A percentile compares a stretch with the other conserved stretches of the same genome.
These are phyloP conservation scores for Phaeotremella skinneri DNA, from an alignment of 768 basidiomycete genomes.

Conservation along the genomic window DNA sequence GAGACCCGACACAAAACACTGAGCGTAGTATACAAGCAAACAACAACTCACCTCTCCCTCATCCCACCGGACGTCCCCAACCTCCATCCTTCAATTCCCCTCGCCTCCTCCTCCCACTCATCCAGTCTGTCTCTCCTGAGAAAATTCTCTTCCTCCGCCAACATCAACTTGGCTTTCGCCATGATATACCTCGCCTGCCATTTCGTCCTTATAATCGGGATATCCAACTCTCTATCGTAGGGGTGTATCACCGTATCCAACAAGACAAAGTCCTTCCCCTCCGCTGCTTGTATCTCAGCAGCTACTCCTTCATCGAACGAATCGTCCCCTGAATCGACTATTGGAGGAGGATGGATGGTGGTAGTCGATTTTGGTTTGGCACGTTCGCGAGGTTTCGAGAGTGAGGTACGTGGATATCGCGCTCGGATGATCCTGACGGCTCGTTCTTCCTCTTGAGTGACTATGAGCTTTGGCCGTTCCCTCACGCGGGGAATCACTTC, in stretches of 20 bases:
- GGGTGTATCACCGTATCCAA: conserved; percentile 15
- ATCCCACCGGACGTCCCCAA: conserved; percentile 7
- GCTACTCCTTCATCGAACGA: conserved; percentile 2
- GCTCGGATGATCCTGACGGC: background rate
- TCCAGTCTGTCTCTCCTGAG: conserved; percentile 66
- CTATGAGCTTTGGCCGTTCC: conserved; percentile 2
- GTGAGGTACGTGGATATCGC: background rate
- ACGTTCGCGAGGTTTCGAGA: background rate
- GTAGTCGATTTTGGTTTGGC: background rate
- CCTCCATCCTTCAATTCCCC: conserved; percentile 38
- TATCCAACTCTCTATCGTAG: background rate
- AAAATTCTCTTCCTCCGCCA: conserved; percentile 67
- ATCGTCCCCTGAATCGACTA: conserved; percentile 6
- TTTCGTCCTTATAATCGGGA: conserved; percentile 12
- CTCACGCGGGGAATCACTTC: conserved; percentile 12
- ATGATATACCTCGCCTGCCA: conserved; percentile 63
- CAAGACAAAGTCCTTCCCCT: background rate
- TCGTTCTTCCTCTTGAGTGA: conserved; percentile 3
- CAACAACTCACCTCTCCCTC: conserved; percentile 11
- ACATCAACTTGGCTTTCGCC: conserved; percentile 74
- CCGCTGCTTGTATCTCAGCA: conserved; percentile 4
- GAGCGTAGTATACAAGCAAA: too few species aligned
- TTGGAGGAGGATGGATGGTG: background rate
- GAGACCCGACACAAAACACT: background rate
- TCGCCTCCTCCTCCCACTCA: conserved; percentile 58